A percentile compares a stretch with the other conserved stretches of the same genome.
Conservation (phyloP, 1,284 basidiomycete species). For the Phlebopus sp. region DNA sequence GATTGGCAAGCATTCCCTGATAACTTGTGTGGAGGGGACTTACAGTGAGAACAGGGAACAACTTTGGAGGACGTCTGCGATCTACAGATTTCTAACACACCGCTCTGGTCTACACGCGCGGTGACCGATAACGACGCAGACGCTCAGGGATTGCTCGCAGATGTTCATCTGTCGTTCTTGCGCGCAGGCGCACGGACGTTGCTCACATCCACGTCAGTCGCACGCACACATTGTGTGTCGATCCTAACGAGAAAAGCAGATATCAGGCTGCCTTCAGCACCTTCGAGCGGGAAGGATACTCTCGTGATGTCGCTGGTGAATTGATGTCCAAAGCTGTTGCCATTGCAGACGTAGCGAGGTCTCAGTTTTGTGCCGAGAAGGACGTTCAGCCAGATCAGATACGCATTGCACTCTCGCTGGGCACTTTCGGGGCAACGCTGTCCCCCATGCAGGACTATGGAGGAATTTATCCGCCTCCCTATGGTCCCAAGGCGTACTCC, state of each 20-base stretch:
- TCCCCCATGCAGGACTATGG: slow-evolving; percentile 70
- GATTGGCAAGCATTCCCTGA: slow-evolving; percentile 44
- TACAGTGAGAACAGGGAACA: slow-evolving; percentile 48
- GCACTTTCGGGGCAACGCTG: slow-evolving; percentile 72
- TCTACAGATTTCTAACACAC: slow-evolving; percentile 49
- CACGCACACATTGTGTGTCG: background rate
- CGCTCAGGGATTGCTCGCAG: slow-evolving; percentile 37
- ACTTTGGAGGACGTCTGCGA: slow-evolving; percentile 60
- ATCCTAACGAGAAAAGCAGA: slow-evolving; percentile 31
- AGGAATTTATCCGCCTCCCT: slow-evolving; percentile 74
- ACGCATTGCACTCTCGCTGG: slow-evolving; percentile 66
- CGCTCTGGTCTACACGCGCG: slow-evolving; percentile 69
- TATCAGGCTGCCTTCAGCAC: slow-evolving; percentile 63
- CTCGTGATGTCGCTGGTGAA: slow-evolving; percentile 38
- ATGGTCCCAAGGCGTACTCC: slow-evolving; percentile 53
- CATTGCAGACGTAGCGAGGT: slow-evolving; percentile 49
- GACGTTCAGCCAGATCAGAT: slow-evolving; percentile 21
- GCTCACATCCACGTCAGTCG: slow-evolving; percentile 58
- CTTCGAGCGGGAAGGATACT: slow-evolving; percentile 53
- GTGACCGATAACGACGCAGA: slow-evolving; percentile 47
- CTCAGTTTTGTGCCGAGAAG: slow-evolving; percentile 32
- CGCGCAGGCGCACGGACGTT: slow-evolving; percentile 60
- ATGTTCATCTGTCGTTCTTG: slow-evolving; percentile 59
- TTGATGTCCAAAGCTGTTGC: slow-evolving; percentile 57
- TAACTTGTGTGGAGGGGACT: background rate